Evolutionary conservation across 148 eudicot genomes (phyloP).

Genomic region (Amaranthus hypochondriacus): DNA sequence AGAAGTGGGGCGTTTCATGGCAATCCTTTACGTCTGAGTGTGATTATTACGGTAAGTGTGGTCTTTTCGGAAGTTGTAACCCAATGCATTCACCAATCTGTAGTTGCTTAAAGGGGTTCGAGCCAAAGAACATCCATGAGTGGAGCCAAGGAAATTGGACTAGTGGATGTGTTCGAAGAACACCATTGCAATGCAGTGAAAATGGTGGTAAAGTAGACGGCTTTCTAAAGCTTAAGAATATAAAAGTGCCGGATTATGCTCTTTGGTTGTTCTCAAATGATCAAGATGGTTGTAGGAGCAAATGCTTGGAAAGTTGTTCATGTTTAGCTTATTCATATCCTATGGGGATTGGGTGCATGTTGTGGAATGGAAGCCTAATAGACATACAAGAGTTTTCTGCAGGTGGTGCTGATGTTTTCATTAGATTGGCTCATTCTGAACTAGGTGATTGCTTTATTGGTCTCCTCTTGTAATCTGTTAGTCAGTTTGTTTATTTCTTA

Average conservation of each 20-base stretch:
- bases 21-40: conserved; percentile 21
- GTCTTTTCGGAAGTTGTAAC: conserved; percentile 37
- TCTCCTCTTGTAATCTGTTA: too few species aligned
- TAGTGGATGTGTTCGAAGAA: conserved; percentile 45
- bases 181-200: conserved; percentile 26
- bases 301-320: conserved; percentile 35
- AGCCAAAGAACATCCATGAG: conserved; percentile 26
- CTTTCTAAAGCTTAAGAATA: conserved; percentile 27
- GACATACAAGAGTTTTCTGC: conserved; percentile 33
- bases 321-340: conserved; percentile 40
- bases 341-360: conserved; percentile 39
- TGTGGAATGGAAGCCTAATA: conserved; percentile 33
- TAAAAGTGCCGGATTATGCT: conserved; percentile 41
- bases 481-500: too few species aligned
- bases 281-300: conserved; percentile 29
- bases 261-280: neutral
- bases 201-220: conserved; percentile 29
- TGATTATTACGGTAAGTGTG: conserved; percentile 43
- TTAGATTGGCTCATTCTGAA: conserved; percentile 37
- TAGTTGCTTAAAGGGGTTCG: conserved; percentile 44
- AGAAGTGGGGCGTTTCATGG: conserved; percentile 15
- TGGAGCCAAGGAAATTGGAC: conserved; percentile 45
- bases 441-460: conserved; percentile 16
- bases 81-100: conserved; percentile 27
- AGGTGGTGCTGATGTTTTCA: conserved; percentile 25